Evolutionary conservation across 768 basidiomycete species (phyloP).

Genomic region (Coprinellus aureogranulatus): DNA sequence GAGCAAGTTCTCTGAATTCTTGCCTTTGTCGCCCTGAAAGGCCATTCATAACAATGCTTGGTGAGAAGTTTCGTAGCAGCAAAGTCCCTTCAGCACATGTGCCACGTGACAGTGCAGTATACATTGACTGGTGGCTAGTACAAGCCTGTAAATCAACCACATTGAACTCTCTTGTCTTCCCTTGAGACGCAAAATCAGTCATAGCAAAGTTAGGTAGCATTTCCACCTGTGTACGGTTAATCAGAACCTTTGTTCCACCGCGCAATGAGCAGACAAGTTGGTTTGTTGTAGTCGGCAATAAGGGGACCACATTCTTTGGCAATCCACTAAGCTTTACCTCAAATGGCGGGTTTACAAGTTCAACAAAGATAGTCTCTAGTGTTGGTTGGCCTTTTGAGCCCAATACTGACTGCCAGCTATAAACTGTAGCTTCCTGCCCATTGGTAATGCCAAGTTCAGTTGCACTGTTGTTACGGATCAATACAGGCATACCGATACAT

Average conservation of each 20-base stretch:
- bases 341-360: constrained; percentile 22
- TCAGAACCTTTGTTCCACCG: constrained; percentile 11
- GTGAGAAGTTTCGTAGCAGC: constrained; percentile 28
- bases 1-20: too few species aligned
- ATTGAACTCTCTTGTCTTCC: constrained; percentile 27
- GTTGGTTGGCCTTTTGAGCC: constrained; percentile 12
- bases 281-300: constrained; percentile 4
- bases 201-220: constrained; percentile 29
- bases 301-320: constrained; percentile 30
- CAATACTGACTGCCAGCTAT: constrained; percentile 20
- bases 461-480: constrained; percentile 29
- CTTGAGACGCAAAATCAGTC: constrained; percentile 35
- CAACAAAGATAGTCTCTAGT: constrained; percentile 29
- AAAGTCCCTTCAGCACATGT: constrained; percentile 26
- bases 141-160: constrained; percentile 24
- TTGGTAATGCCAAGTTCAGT: constrained; percentile 35
- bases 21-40: too few species aligned
- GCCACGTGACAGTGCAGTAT: constrained; percentile 29
- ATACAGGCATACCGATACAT: constrained; percentile 34
- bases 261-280: not conserved
- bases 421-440: constrained; percentile 28
- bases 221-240: constrained; percentile 23
- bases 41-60: too few species aligned
- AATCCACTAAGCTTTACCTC: constrained; percentile 22
- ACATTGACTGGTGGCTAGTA: constrained; percentile 20